Conservation (phyloP, 2,329 filamentous ascomycete species). For the Tolypocladium tundrense region DNA sequence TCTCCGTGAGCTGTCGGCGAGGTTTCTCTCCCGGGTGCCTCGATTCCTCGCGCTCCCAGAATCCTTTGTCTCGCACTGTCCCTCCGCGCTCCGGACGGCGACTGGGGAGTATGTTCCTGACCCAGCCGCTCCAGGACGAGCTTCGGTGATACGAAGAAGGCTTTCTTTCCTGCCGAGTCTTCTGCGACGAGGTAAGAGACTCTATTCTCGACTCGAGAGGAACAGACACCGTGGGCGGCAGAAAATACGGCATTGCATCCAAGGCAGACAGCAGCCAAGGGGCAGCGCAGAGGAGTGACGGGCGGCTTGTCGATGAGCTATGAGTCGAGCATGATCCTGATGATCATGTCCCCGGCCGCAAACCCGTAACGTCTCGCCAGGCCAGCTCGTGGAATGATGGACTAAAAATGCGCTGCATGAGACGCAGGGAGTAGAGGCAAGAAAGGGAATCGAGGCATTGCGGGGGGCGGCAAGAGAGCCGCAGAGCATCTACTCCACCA, state of each 20-base stretch:
- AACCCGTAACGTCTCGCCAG: neutral
- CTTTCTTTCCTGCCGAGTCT: neutral
- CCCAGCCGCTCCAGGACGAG: slow-evolving; percentile 26
- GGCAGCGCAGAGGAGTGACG: neutral
- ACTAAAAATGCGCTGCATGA: neutral
- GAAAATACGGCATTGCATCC: slow-evolving; percentile 12
- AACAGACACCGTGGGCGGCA: slow-evolving; percentile 8
- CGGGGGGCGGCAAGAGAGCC: neutral
- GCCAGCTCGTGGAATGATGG: neutral
- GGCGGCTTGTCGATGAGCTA: neutral
- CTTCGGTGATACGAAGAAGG: slow-evolving; percentile 2
- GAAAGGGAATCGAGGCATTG: neutral
- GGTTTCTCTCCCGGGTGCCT: neutral
- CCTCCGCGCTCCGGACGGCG: slow-evolving; percentile 40
- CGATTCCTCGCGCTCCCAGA: slow-evolving; percentile 14
- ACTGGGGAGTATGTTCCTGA: slow-evolving; percentile 37
- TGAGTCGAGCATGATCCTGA: neutral
- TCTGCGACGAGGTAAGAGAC: neutral
- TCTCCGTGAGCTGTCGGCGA: slow-evolving; percentile 6
- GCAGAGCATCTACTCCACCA: neutral
- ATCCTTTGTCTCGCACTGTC: slow-evolving; percentile 26
- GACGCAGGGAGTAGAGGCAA: neutral
- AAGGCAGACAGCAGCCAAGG: neutral
- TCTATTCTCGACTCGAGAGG: slow-evolving; percentile 6
- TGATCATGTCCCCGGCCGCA: neutral